Conservation (phyloP, 1,139 yeast genomes). For the Candida labiduridarum region DNA sequence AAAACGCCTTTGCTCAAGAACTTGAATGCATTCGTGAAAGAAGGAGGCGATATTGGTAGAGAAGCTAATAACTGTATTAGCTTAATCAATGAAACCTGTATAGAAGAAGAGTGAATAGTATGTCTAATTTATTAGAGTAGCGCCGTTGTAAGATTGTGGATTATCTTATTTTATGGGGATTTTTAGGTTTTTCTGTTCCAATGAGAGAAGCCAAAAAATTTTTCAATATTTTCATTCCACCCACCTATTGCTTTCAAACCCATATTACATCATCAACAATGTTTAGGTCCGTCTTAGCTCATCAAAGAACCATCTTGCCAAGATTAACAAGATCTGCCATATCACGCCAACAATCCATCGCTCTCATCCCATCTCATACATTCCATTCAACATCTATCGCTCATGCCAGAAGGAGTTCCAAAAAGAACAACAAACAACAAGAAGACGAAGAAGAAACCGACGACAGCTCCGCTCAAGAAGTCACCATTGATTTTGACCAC, state of each 20-base stretch:
- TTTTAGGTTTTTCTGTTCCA: background rate
- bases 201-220: background rate
- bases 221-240: background rate
- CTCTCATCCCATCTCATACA: background rate
- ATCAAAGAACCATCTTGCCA: background rate
- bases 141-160: background rate
- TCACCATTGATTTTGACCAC: slow-evolving; percentile 37
- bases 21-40: slow-evolving; percentile 55
- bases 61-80: slow-evolving; percentile 45
- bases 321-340: background rate
- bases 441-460: slow-evolving; percentile 20
- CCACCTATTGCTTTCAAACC: background rate
- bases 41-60: slow-evolving; percentile 77
- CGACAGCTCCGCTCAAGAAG: slow-evolving; percentile 16
- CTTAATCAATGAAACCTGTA: slow-evolving; percentile 3
- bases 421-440: slow-evolving; percentile 20
- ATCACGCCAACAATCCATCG: background rate
- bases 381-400: slow-evolving; percentile 8
- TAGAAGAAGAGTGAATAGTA: background rate
- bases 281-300: slow-evolving; percentile 8
- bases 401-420: slow-evolving; percentile 17
- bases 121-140: background rate
- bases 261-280: background rate
- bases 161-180: background rate
- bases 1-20: slow-evolving; percentile 52